Evolutionary conservation across 805 yeast species (phyloP).

Genomic region (Candida nanaspora): DNA sequence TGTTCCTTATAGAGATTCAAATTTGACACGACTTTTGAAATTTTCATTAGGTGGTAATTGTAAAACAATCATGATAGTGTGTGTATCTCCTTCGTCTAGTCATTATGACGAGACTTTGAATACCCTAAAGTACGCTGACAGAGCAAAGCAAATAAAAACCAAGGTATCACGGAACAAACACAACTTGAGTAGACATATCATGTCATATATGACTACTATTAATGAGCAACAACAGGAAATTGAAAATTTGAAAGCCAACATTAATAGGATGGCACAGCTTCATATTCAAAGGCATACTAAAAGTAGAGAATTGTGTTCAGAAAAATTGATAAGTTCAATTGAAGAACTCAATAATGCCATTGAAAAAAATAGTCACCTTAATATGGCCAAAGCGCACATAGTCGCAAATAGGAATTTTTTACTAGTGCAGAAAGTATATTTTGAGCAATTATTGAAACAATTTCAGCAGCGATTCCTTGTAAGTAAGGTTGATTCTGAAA

Average conservation of each 20-base stretch:
- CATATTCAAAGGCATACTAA: conserved; percentile 28
- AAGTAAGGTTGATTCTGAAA: neutral
- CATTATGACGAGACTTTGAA: conserved; percentile 93
- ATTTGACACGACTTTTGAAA: conserved; percentile 77
- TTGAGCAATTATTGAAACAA: conserved; percentile 28
- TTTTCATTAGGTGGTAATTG: conserved; percentile 93
- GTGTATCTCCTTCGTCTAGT: conserved; percentile 77
- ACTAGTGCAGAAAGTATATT: conserved; percentile 14
- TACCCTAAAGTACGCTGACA: conserved; percentile 82
- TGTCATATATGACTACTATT: conserved; percentile 77
- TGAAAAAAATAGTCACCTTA: conserved; percentile 35
- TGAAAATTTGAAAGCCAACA: conserved; percentile 55
- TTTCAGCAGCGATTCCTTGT: conserved; percentile 21
- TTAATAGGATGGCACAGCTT: conserved; percentile 32
- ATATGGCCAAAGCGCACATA: conserved; percentile 33
- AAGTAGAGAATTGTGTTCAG: conserved; percentile 31
- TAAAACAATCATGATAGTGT: conserved; percentile 92
- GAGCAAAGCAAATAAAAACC: conserved; percentile 88
- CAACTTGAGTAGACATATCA: conserved; percentile 74
- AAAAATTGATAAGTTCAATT: conserved; percentile 34
- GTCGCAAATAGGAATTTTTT: conserved; percentile 38
- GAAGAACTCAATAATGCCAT: conserved; percentile 34
- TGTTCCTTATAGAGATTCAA: conserved; percentile 88
- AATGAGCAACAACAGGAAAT: conserved; percentile 74
- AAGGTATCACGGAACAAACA: conserved; percentile 68